Conservation (phyloP, 108 stramenopile species). For the Nitzschia palea region DNA sequence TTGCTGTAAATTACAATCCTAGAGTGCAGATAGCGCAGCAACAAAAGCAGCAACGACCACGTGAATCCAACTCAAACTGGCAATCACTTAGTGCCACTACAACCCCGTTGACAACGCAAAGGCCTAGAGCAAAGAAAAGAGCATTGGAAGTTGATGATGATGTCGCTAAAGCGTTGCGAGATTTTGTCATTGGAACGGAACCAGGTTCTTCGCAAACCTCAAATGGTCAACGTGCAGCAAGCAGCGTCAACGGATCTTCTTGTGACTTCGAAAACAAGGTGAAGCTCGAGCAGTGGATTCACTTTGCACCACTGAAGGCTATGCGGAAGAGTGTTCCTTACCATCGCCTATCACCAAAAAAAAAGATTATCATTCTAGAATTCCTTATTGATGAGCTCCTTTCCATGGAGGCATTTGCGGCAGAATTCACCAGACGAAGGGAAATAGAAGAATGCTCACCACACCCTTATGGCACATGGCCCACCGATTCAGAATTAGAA, state of each 20-base stretch:
- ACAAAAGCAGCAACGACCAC: no score
- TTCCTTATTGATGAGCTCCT: constrained; percentile 80
- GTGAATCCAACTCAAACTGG: no score
- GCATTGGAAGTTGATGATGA: constrained; percentile 15
- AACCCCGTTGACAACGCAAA: neutral
- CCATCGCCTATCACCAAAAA: constrained; percentile 55
- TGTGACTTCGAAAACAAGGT: neutral
- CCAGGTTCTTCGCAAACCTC: neutral
- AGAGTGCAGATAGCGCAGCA: no score
- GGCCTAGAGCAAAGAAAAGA: neutral
- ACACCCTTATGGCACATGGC: constrained; percentile 43
- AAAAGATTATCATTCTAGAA: constrained; percentile 72
- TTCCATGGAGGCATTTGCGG: constrained; percentile 49
- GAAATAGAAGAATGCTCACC: neutral
- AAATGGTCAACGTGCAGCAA: neutral
- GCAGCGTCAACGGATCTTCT: neutral
- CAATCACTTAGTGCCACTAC: no score
- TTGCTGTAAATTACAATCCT: no score
- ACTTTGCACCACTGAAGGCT: constrained; percentile 56
- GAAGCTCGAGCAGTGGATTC: constrained; percentile 40
- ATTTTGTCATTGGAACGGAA: constrained; percentile 8
- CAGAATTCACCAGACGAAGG: constrained; percentile 53
- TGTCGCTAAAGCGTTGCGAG: constrained; percentile 5
- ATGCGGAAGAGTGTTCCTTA: constrained; percentile 68
- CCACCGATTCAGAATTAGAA: constrained; percentile 49